phyloP scores from a whole-genome alignment of 2,329 filamentous ascomycete genomes.

The Trichoderma sp. region DNA sequence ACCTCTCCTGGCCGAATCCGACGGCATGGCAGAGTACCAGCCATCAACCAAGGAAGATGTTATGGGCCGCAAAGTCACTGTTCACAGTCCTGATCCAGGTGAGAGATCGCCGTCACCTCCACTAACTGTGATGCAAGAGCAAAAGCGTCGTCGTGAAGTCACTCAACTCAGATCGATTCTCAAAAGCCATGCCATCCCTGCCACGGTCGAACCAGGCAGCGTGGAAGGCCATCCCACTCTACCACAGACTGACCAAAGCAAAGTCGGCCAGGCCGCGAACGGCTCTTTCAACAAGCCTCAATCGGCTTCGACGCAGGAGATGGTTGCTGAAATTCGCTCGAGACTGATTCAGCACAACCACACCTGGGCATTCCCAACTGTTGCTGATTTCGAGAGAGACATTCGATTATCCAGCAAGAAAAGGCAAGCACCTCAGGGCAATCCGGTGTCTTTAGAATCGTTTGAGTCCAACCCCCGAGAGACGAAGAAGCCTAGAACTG shows the following conservation, averaged over 20 bases:
- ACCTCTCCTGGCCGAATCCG: neutral
- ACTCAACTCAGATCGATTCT: slow-evolving; percentile 35
- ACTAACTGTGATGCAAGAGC: slow-evolving; percentile 38
- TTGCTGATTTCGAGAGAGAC: slow-evolving; percentile 29
- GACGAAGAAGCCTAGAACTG: slow-evolving; percentile 15
- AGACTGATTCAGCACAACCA: slow-evolving; percentile 23
- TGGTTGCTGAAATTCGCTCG: slow-evolving; percentile 31
- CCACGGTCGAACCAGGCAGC: neutral
- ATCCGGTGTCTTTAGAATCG: neutral
- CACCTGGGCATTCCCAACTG: slow-evolving; percentile 24
- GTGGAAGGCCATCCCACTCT: neutral
- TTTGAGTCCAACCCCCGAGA: neutral
- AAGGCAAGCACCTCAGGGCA: neutral
- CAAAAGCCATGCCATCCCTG: slow-evolving; percentile 23
- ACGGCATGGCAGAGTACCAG: neutral
- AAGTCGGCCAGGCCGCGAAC: slow-evolving; percentile 26
- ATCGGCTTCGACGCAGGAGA: slow-evolving; percentile 19
- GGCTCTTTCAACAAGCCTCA: slow-evolving; percentile 9
- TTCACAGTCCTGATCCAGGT: slow-evolving; percentile 32
- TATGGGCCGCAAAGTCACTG: slow-evolving; percentile 31
- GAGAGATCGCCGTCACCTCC: slow-evolving; percentile 26
- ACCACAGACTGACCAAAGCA: slow-evolving; percentile 23
- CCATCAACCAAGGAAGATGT: neutral
- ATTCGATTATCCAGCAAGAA: slow-evolving; percentile 5
- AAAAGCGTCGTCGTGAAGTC: slow-evolving; percentile 33